Conservation (phyloP, 148 eudicot species). For the Gaultheria prostrata region DNA sequence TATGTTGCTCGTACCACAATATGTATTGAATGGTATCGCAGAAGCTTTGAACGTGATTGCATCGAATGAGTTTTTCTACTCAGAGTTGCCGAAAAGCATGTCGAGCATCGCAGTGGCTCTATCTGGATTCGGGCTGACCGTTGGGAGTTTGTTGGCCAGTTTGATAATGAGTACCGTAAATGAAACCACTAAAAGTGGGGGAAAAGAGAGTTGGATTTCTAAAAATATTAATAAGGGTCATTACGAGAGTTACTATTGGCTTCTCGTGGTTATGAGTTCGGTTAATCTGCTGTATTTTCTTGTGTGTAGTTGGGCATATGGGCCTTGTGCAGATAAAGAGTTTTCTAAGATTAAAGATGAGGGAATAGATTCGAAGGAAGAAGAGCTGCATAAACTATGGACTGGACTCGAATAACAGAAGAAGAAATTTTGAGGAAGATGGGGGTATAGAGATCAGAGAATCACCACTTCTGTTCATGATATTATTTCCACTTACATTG, state of each 20-base stretch:
- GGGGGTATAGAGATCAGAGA: background rate
- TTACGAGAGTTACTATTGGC: conserved; percentile 71
- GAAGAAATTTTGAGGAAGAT: conserved; percentile 17
- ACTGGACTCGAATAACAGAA: conserved; percentile 3
- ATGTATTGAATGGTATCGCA: conserved; percentile 58
- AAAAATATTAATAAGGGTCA: conserved; percentile 71
- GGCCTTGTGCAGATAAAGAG: conserved; percentile 44
- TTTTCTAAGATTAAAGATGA: conserved; percentile 21
- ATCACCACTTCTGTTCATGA: background rate
- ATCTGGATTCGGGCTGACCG: conserved; percentile 54
- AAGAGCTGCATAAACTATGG: conserved; percentile 27
- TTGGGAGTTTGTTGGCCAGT: conserved; percentile 64
- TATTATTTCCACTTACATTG: too few relatives aligned
- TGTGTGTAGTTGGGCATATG: conserved; percentile 68
- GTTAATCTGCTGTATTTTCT: conserved; percentile 58
- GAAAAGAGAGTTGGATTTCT: conserved; percentile 65
- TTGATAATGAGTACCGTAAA: conserved; percentile 46
- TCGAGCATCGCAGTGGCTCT: conserved; percentile 68
- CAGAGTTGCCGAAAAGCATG: conserved; percentile 84
- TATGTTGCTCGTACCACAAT: conserved; percentile 61
- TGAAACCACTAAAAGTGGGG: conserved; percentile 35
- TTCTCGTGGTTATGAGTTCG: conserved; percentile 52
- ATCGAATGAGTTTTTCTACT: conserved; percentile 59
- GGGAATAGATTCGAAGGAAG: conserved; percentile 23
- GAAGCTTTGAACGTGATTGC: conserved; percentile 39